Percentiles rank a stretch among this genome's conserved stretches.
Conservation (phyloP, 2,329 filamentous ascomycete species). For the Pseudocercospora cruenta region DNA sequence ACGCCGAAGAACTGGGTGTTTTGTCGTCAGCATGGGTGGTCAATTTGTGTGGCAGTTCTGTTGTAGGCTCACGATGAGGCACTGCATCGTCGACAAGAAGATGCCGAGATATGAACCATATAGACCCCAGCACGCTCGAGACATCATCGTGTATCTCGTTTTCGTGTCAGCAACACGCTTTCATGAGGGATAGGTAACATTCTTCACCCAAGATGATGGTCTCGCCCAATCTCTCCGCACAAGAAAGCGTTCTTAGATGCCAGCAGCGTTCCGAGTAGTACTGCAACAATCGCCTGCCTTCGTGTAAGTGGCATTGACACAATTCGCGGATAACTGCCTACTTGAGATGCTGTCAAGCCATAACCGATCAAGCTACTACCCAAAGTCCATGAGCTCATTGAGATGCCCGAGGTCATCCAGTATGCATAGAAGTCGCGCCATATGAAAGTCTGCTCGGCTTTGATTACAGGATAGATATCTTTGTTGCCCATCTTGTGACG, state of each 20-base stretch:
- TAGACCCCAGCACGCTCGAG: constrained; percentile 28
- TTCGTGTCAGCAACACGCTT: background rate
- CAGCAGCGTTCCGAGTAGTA: background rate
- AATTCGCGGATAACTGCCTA: background rate
- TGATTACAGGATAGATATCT: constrained; percentile 11
- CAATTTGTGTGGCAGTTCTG: background rate
- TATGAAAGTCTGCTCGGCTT: constrained; percentile 8
- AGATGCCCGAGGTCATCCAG: constrained; percentile 14
- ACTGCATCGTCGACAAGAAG: constrained; percentile 30
- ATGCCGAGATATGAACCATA: constrained; percentile 31
- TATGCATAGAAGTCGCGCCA: constrained; percentile 13
- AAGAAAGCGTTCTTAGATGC: background rate
- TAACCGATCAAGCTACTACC: constrained; percentile 5
- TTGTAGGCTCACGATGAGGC: constrained; percentile 16
- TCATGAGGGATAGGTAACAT: background rate
- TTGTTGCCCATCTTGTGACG: constrained; percentile 13
- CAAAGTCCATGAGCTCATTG: constrained; percentile 6
- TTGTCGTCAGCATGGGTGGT: background rate
- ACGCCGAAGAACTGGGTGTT: constrained; percentile 20
- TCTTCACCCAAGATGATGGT: constrained; percentile 20
- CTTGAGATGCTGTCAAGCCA: constrained; percentile 6
- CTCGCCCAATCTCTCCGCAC: background rate
- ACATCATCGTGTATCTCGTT: constrained; percentile 25
- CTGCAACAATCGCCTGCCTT: background rate
- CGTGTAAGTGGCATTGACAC: constrained; percentile 11